phyloP scores from a whole-genome alignment of 805 yeast genomes.

The Zygosaccharomyces bisporus region DNA sequence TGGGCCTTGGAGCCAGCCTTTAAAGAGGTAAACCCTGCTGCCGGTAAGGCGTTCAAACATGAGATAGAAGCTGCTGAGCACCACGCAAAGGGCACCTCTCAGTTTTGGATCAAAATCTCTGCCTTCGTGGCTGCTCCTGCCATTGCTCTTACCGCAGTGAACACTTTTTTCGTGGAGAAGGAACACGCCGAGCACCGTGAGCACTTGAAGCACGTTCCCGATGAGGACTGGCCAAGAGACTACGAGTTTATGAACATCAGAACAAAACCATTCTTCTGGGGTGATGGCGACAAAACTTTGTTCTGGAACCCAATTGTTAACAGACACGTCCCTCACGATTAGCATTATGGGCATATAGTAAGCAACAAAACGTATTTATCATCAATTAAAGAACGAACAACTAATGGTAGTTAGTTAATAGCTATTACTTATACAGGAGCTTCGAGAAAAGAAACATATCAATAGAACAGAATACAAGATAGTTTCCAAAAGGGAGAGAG shows the following conservation, averaged over 20 bases:
- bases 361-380: not conserved
- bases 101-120: constrained; percentile 83
- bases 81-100: constrained; percentile 76
- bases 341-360: not conserved
- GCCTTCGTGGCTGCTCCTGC: constrained; percentile 79
- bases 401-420: not conserved
- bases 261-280: constrained; percentile 91
- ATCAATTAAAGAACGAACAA: not conserved
- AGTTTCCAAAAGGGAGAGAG: not conserved
- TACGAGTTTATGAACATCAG: constrained; percentile 91
- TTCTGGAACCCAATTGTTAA: constrained; percentile 94
- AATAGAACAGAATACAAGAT: not conserved
- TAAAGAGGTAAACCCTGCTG: constrained; percentile 44
- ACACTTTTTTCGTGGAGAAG: constrained; percentile 75
- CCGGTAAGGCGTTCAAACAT: constrained; percentile 67
- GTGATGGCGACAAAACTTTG: constrained; percentile 94
- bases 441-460: not conserved
- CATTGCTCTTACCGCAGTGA: constrained; percentile 67
- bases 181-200: constrained; percentile 89
- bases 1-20: constrained; percentile 48
- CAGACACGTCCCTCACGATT: constrained; percentile 62
- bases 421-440: not conserved
- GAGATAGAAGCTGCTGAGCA: constrained; percentile 60
- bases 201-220: constrained; percentile 64
- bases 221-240: constrained; percentile 89